Evolutionary conservation across 208 protist genomes (phyloP).

Genomic region (Crithidia expoeki): DNA sequence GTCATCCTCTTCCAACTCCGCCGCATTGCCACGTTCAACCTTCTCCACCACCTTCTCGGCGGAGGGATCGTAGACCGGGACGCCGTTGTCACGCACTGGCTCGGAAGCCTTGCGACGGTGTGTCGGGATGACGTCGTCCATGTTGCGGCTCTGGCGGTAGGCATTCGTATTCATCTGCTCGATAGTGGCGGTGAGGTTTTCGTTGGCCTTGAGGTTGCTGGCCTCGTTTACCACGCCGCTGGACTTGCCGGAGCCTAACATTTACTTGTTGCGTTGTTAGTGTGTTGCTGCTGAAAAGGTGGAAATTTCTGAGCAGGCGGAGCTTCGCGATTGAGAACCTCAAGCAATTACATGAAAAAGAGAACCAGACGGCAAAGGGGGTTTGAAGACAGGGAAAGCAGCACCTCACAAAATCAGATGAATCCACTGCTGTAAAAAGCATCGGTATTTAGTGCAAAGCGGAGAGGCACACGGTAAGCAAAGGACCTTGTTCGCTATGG

Average conservation of each 20-base stretch:
- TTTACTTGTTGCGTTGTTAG: constrained; percentile 41
- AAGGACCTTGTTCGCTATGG: too few species aligned
- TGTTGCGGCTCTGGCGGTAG: constrained; percentile 73
- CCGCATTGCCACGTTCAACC: constrained; percentile 37
- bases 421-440: too few species aligned
- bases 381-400: not conserved
- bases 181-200: constrained; percentile 86
- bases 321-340: too few species aligned
- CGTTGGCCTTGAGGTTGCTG: constrained; percentile 88
- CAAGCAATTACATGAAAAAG: not conserved
- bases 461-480: too few species aligned
- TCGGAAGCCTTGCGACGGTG: constrained; percentile 60
- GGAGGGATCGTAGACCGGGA: constrained; percentile 76
- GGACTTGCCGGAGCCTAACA: constrained; percentile 89
- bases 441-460: too few species aligned
- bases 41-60: constrained; percentile 52
- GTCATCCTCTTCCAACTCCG: constrained; percentile 57
- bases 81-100: constrained; percentile 39
- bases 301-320: too few species aligned
- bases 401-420: too few species aligned
- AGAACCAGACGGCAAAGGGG: not conserved
- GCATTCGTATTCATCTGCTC: constrained; percentile 79
- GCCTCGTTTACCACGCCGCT: constrained; percentile 90
- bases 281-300: too few species aligned
- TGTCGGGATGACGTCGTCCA: constrained; percentile 82